Evolutionary conservation across 192 early-diverging fungal genomes (phyloP).

Genomic region (Lunasporangiospora selenospora): DNA sequence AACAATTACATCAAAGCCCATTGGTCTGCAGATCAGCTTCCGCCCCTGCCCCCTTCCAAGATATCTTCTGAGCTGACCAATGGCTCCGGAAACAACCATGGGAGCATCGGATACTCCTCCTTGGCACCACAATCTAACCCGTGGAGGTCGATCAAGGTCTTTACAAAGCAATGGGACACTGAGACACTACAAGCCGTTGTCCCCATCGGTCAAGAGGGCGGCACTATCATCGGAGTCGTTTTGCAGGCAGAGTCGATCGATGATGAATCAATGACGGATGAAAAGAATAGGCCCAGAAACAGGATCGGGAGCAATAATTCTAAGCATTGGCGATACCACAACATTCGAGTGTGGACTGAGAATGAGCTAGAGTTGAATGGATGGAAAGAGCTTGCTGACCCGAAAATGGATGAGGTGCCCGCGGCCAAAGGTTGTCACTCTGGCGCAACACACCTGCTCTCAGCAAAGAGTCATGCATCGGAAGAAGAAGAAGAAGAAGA

Average conservation of each 20-base stretch:
- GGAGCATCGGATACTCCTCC: not conserved
- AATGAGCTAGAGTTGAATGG: not conserved
- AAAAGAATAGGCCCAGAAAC: not conserved
- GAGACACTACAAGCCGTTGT: conserved; percentile 33
- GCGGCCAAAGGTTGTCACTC: not conserved
- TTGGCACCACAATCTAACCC: not conserved
- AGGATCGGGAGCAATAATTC: too few species aligned
- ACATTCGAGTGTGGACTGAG: conserved; percentile 2
- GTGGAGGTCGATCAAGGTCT: conserved; percentile 12
- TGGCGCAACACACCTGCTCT: too few species aligned
- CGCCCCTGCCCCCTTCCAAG: conserved; percentile 27
- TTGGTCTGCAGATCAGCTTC: conserved; percentile 37
- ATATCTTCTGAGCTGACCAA: not conserved
- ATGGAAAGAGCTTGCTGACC: conserved; percentile 11
- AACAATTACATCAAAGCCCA: conserved; percentile 10
- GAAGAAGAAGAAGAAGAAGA: conserved; percentile 8
- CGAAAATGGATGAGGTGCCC: not conserved
- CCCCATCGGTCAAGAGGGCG: conserved; percentile 24
- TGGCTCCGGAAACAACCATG: not conserved
- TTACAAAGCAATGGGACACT: conserved; percentile 14
- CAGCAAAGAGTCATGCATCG: not conserved
- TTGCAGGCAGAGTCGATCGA: not conserved
- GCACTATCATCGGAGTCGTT: not conserved
- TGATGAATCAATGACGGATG: not conserved
- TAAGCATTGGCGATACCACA: conserved; percentile 44